Conservation (phyloP, 805 yeast genomes). For the Barnettozyma sp. region DNA sequence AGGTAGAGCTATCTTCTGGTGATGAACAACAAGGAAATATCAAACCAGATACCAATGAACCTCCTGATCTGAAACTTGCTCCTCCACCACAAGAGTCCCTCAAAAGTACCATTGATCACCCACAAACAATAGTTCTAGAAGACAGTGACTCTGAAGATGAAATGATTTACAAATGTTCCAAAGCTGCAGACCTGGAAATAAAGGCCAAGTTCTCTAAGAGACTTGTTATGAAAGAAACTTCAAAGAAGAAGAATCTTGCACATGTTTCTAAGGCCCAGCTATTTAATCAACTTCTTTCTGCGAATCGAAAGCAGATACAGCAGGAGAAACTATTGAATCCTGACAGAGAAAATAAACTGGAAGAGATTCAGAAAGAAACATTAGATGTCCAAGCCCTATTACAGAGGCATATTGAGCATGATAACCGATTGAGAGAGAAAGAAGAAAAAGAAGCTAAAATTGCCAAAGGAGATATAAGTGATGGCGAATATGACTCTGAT, state of each 20-base stretch:
- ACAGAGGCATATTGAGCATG: slow-evolving; percentile 19
- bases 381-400: slow-evolving; percentile 20
- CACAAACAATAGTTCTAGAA: slow-evolving; percentile 17
- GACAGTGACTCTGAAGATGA: slow-evolving; percentile 17
- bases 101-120: not conserved
- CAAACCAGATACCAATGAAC: too few relatives aligned
- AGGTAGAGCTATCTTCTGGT: slow-evolving; percentile 10
- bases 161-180: slow-evolving; percentile 20
- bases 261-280: slow-evolving; percentile 26
- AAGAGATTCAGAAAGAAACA: slow-evolving; percentile 19
- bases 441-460: slow-evolving; percentile 26
- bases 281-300: slow-evolving; percentile 33
- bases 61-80: too few relatives aligned
- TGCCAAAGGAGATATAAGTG: slow-evolving; percentile 12
- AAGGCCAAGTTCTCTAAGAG: slow-evolving; percentile 30
- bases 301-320: slow-evolving; percentile 44
- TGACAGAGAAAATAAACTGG: slow-evolving; percentile 32
- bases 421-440: slow-evolving; percentile 27
- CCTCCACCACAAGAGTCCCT: not conserved
- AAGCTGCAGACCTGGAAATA: slow-evolving; percentile 30
- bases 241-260: slow-evolving; percentile 12
- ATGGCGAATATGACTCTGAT: slow-evolving; percentile 8
- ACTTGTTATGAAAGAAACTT: slow-evolving; percentile 9
- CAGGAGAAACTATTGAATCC: slow-evolving; percentile 41
- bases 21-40: slow-evolving; percentile 3